Base-by-base conservation (phyloP, 2,329 filamentous ascomycete species). In the Sclerotinia subarctica region DNA sequence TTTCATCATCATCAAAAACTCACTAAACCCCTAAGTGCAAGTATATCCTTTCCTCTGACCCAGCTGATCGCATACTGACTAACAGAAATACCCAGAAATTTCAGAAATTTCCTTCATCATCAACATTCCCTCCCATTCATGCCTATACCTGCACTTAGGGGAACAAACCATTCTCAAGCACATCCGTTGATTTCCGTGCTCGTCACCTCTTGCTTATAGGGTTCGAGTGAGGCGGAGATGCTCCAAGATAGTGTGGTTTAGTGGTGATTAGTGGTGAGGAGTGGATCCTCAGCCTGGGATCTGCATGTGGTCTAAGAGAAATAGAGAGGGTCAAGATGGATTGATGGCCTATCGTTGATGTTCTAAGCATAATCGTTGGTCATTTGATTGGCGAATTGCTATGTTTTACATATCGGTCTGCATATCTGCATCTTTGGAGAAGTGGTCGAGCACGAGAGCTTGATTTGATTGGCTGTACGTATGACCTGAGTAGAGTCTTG, bases 21-120 rank as follows among this genome's bases (percentile, higher is more conserved):
- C 53, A 70, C 68, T 70, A 70, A 64, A 52, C 68, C 68, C 29
- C 29, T 70, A 70, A 70, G 54, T 70, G 66, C 68, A 70, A 35
- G 62, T 66, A 47, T 51, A 66, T 68, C 66, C 69, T 21, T n/a
- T 60, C 47, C 19, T 24, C 24, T 44, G 32, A 24, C 52, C 10
- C 63, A 65, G 63, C 63, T 65, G 63, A 57, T 54, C 52, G 35
- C 35, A 44, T 17, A n/a, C 0, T 60, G 57, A 60, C 57, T 60
- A 60, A 60, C 26, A 60, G 42, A 60, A 60, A 47, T 47, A 3
- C 17, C 5, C 26, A 60, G 42, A 60, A 60, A 47, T 47, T 5
- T n/a, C 5, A 11, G 21, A 60, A 47, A 47, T 47, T n/a, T 17
- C 10, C 5, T 13, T 47, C 5, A 47, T 10, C 26, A 60, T n/a